Percentiles rank a stretch among this genome's conserved stretches.
Conservation (phyloP, 495 filamentous ascomycete genomes). For the Mycothermus thermophilus region DNA sequence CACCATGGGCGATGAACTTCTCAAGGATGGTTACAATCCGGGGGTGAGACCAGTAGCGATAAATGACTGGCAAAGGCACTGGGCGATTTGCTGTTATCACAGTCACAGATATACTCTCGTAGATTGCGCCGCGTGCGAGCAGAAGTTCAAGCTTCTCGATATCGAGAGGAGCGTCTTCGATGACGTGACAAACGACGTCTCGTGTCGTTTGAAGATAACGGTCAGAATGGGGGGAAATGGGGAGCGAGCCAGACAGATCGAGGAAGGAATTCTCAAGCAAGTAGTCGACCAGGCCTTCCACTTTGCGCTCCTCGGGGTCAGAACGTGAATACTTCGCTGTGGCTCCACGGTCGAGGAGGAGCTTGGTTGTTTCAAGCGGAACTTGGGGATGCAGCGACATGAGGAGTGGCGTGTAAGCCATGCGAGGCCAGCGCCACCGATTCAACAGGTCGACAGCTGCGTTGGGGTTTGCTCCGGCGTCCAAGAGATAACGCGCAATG, state of each 20-base stretch:
- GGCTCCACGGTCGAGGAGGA: conserved; percentile 8
- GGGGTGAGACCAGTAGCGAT: neutral
- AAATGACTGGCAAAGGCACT: neutral
- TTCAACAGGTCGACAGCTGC: too few species aligned
- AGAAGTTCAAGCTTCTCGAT: conserved; percentile 5
- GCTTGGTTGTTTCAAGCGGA: conserved; percentile 9
- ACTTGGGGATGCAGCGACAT: conserved; percentile 6
- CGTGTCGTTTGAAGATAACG: too few species aligned
- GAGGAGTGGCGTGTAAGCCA: conserved; percentile 1
- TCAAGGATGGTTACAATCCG: neutral
- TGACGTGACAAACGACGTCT: neutral
- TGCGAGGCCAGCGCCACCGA: too few species aligned
- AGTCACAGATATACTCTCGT: too few species aligned
- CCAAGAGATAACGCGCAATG: conserved; percentile 6
- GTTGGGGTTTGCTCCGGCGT: conserved; percentile 10
- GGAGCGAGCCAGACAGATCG: too few species aligned
- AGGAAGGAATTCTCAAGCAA: too few species aligned
- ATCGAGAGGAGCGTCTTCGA: neutral
- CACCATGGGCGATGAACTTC: conserved; percentile 1
- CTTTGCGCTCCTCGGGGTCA: too few species aligned
- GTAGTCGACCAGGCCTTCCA: too few species aligned
- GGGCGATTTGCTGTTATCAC: neutral
- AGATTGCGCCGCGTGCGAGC: neutral
- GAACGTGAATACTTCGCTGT: too few species aligned
- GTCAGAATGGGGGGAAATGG: too few species aligned